Percentiles rank a stretch among this genome's conserved stretches.
These are phyloP conservation scores for Verticillium klebahnii DNA, from an alignment of 2,329 filamentous ascomycete species.

Conservation along the genomic window DNA sequence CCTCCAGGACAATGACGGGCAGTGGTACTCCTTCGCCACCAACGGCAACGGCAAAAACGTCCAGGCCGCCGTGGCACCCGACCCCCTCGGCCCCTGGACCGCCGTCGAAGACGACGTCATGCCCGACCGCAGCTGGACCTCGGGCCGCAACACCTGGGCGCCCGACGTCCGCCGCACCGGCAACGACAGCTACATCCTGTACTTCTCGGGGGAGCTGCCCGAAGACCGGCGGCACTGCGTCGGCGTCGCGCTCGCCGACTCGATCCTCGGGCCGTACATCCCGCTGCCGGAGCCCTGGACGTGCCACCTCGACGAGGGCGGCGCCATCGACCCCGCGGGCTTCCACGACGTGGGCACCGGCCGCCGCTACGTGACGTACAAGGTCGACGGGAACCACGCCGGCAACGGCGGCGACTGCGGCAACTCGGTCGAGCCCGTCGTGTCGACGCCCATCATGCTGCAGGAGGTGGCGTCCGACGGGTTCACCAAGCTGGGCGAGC, in stretches of 20 bases:
- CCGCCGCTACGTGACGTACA: slow-evolving; percentile 57
- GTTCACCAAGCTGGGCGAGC: slow-evolving; percentile 44
- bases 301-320: slow-evolving; percentile 49
- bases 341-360: slow-evolving; percentile 50
- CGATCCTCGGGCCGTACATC: slow-evolving; percentile 46
- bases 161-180: slow-evolving; percentile 51
- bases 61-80: slow-evolving; percentile 46
- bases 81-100: slow-evolving; percentile 42
- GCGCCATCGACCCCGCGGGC: slow-evolving; percentile 58
- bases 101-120: slow-evolving; percentile 49
- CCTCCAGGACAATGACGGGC: slow-evolving; percentile 38
- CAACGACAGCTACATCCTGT: slow-evolving; percentile 53
- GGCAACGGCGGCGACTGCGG: slow-evolving; percentile 37
- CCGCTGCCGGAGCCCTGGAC: slow-evolving; percentile 42
- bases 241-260: slow-evolving; percentile 44
- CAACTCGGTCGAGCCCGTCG: slow-evolving; percentile 35
- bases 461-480: slow-evolving; percentile 48
- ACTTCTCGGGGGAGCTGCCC: slow-evolving; percentile 48
- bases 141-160: slow-evolving; percentile 52
- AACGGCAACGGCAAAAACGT: slow-evolving; percentile 44
- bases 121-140: slow-evolving; percentile 50
- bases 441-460: slow-evolving; percentile 51
- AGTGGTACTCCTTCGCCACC: slow-evolving; percentile 56
- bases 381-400: slow-evolving; percentile 59
- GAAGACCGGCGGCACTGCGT: slow-evolving; percentile 48